Percentiles rank a stretch among this genome's conserved stretches.
Conservation (phyloP, 495 filamentous ascomycete species). For the Parathielavia appendiculata region DNA sequence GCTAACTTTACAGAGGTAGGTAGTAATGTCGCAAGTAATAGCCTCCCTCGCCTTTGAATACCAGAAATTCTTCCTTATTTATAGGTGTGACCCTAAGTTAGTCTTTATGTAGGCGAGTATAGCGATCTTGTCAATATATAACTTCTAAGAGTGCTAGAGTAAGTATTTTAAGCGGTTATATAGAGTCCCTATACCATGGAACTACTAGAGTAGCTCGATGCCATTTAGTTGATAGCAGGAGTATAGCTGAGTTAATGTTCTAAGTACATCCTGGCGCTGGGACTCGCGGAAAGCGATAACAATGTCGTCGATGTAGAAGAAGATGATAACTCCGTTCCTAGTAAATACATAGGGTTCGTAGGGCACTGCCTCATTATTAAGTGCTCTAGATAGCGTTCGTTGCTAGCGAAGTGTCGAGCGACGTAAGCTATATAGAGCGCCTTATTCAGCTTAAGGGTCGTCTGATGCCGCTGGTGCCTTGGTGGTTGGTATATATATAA, state of each 20-base stretch:
- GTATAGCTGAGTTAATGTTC: not conserved
- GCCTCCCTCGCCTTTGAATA: constrained; percentile 1
- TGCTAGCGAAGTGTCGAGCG: not conserved
- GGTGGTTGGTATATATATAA: not conserved
- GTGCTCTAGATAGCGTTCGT: not conserved
- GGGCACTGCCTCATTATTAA: not conserved
- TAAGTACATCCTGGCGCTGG: not conserved
- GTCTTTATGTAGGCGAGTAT: not conserved
- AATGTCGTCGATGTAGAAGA: not conserved
- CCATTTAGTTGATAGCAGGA: constrained; percentile 12
- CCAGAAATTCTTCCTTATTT: not conserved
- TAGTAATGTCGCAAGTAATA: not conserved
- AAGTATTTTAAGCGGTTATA: constrained; percentile 11
- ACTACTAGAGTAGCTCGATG: constrained; percentile 11
- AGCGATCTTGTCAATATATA: constrained; percentile 10
- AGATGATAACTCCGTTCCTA: not conserved
- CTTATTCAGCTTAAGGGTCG: not conserved
- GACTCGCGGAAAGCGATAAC: not conserved
- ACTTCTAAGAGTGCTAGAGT: constrained; percentile 13
- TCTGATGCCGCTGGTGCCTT: not conserved
- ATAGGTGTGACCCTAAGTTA: not conserved
- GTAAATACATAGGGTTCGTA: not conserved
- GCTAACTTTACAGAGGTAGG: constrained; percentile 11
- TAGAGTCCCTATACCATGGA: constrained; percentile 12
- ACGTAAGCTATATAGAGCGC: not conserved